phyloP scores from a whole-genome alignment of 1,139 yeast genomes.

The Suhomyces maxii region DNA sequence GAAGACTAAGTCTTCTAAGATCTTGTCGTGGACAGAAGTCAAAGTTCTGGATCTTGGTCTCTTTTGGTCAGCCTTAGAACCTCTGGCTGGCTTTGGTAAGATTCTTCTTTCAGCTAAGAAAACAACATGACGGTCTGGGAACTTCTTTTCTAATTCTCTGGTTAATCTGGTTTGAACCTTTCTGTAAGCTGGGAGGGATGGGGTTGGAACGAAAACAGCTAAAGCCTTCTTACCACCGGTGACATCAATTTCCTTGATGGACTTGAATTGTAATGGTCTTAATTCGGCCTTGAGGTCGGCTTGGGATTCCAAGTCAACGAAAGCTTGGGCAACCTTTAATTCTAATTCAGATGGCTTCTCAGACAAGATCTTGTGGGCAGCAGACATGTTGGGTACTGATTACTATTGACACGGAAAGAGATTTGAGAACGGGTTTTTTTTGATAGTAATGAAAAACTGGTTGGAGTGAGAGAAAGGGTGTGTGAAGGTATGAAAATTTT shows the following conservation, averaged over 20 bases:
- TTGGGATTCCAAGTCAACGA: conserved; percentile 93
- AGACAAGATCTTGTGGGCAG: conserved; percentile 91
- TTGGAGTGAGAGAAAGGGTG: conserved; percentile 5
- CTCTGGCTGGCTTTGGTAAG: conserved; percentile 94
- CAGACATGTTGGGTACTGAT: conserved; percentile 65
- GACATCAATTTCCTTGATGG: conserved; percentile 97
- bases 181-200: conserved; percentile 92
- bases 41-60: conserved; percentile 99
- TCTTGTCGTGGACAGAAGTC: conserved; percentile 97
- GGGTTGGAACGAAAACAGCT: conserved; percentile 97
- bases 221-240: conserved; percentile 99
- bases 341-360: conserved; percentile 96
- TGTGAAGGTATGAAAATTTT: conserved; percentile 13
- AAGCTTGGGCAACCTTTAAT: conserved; percentile 99
- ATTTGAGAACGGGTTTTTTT: conserved; percentile 4
- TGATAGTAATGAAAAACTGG: conserved; percentile 7
- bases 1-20: conserved; percentile 98
- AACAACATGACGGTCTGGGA: conserved; percentile 99
- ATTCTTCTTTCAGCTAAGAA: conserved; percentile 99
- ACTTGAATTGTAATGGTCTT: conserved; percentile 98
- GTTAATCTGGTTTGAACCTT: conserved; percentile 96
- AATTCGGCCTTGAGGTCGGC: conserved; percentile 97
- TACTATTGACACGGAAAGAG: conserved; percentile 11
- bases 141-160: conserved; percentile 99
- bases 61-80: conserved; percentile 92